Evolutionary conservation across 208 protist species (phyloP).

Genomic region (Crithidia bombi): DNA sequence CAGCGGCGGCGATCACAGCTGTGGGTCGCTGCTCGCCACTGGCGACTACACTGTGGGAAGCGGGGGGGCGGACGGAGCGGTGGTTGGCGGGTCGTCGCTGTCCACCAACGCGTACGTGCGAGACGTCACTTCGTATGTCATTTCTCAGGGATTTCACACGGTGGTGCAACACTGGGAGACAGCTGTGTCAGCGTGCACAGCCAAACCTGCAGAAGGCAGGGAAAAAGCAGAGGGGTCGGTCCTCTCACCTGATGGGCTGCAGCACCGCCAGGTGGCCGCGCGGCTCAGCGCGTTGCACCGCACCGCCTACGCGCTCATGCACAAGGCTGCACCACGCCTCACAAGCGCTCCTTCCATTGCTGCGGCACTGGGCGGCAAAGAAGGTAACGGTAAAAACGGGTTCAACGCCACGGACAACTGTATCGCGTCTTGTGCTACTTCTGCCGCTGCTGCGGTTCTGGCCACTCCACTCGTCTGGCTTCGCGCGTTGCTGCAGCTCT

Average conservation of each 20-base stretch:
- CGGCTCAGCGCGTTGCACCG: conserved; percentile 19
- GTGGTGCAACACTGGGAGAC: conserved; percentile 27
- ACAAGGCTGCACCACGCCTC: conserved; percentile 11
- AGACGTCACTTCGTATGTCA: conserved; percentile 24
- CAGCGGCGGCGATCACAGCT: background rate
- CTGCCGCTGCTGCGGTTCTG: background rate
- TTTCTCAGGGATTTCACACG: conserved; percentile 30
- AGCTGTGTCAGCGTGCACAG: background rate
- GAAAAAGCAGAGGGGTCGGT: background rate
- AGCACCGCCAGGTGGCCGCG: background rate
- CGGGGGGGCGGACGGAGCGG: background rate
- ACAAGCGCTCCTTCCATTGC: conserved; percentile 14
- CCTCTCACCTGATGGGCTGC: background rate
- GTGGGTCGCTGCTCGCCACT: background rate
- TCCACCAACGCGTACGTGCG: conserved; percentile 23
- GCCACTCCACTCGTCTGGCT: conserved; percentile 29
- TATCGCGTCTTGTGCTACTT: background rate
- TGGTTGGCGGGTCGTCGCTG: background rate
- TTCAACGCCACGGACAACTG: background rate
- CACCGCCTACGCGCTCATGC: conserved; percentile 12
- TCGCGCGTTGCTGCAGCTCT: conserved; percentile 23
- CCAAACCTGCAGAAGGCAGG: background rate
- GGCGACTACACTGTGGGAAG: background rate
- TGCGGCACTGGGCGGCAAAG: conserved; percentile 8
- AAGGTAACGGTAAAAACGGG: background rate